Conservation (phyloP, 129 eudicot species). For the Erigeron canadensis region DNA sequence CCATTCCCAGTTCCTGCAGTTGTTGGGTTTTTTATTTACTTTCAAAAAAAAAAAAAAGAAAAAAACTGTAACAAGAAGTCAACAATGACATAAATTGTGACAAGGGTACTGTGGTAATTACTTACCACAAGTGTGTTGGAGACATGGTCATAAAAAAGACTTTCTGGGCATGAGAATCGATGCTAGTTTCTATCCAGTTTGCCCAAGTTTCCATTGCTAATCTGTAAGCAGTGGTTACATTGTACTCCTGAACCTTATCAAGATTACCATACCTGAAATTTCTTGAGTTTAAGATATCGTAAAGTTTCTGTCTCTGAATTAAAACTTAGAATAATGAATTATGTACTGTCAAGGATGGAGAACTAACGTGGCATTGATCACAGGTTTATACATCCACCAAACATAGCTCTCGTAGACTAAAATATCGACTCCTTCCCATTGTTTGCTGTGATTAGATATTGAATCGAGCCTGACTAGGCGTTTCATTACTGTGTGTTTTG, state of each 20-base stretch:
- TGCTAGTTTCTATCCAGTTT: slow-evolving; percentile 70
- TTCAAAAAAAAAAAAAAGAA: too few relatives aligned
- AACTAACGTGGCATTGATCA: slow-evolving; percentile 78
- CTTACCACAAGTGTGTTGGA: slow-evolving; percentile 95
- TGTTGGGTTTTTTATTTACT: not conserved
- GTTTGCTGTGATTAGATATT: slow-evolving; percentile 60
- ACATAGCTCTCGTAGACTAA: slow-evolving; percentile 89
- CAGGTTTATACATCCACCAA: slow-evolving; percentile 98
- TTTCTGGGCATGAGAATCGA: slow-evolving; percentile 55
- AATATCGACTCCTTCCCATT: slow-evolving; percentile 87
- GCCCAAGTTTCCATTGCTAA: slow-evolving; percentile 93
- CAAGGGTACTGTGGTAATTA: slow-evolving; percentile 23
- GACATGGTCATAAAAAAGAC: slow-evolving; percentile 89
- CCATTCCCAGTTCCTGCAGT: slow-evolving; percentile 95
- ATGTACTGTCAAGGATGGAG: slow-evolving; percentile 7
- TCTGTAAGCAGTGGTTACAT: slow-evolving; percentile 81
- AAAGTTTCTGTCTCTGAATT: not conserved
- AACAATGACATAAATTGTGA: not conserved
- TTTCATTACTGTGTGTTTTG: slow-evolving; percentile 69
- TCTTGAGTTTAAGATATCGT: not conserved
- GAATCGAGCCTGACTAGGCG: slow-evolving; percentile 80
- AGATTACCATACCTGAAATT: slow-evolving; percentile 55
- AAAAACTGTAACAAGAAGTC: not conserved
- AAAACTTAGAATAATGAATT: not conserved
- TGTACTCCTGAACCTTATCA: slow-evolving; percentile 51